Percentiles rank a stretch among this genome's conserved stretches.
These are phyloP conservation scores for Paramecium biaurelia DNA, from an alignment of 73 alveolate species.

Conservation along the genomic window DNA sequence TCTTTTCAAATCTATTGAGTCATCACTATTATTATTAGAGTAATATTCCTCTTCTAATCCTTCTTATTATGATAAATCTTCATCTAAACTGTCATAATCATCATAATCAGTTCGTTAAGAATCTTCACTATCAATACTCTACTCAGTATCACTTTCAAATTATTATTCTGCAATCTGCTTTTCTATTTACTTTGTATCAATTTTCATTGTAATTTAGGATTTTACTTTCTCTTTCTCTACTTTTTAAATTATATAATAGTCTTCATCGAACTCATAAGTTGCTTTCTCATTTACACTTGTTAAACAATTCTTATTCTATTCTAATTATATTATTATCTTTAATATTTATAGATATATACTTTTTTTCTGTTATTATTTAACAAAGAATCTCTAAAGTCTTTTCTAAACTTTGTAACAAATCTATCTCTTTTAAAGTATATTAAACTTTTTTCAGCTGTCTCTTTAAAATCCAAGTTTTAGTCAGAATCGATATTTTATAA, in stretches of 20 bases:
- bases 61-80: not conserved
- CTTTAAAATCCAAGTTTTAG: not conserved
- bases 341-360: not conserved
- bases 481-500: not conserved
- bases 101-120: slow-evolving; percentile 15
- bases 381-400: not conserved
- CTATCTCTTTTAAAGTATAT: not conserved
- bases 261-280: not conserved
- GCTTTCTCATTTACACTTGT: not conserved
- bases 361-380: not conserved
- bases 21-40: not conserved
- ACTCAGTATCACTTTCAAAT: not conserved
- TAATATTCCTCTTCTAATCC: not conserved
- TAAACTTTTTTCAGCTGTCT: not conserved
- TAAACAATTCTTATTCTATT: not conserved
- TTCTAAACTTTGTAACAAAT: not conserved
- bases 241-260: not conserved
- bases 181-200: not conserved
- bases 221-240: not conserved
- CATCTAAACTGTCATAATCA: not conserved
- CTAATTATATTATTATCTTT: not conserved
- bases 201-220: not conserved
- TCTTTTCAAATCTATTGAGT: not conserved
- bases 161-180: not conserved
- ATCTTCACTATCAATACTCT: not conserved